Conservation (phyloP, 331 rosid genomes). For the Quercus phellos region DNA sequence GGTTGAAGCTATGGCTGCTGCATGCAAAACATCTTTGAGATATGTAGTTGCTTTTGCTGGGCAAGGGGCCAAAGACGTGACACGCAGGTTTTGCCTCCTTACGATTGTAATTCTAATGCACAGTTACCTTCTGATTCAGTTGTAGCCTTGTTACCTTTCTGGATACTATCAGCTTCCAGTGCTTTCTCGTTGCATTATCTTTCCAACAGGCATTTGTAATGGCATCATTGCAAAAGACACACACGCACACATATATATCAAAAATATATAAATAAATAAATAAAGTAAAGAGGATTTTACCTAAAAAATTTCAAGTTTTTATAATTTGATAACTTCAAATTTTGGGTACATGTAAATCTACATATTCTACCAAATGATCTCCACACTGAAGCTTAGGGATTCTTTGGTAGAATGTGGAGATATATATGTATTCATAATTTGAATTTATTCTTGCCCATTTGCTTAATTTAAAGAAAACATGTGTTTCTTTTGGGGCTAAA, state of each 20-base stretch:
- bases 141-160: slow-evolving; percentile 12
- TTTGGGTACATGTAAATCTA: background rate
- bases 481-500: background rate
- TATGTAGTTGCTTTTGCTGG: slow-evolving; percentile 94
- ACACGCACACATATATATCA: background rate
- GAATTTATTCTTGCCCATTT: background rate
- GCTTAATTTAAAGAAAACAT: background rate
- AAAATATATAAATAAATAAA: background rate
- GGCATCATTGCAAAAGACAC: background rate
- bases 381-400: background rate
- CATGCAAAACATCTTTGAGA: slow-evolving; percentile 83
- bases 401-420: background rate
- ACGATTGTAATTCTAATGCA: slow-evolving; percentile 7
- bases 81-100: slow-evolving; percentile 68
- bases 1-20: slow-evolving; percentile 80
- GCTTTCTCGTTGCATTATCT: too few species aligned
- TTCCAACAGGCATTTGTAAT: background rate
- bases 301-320: background rate
- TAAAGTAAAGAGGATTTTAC: background rate
- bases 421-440: background rate
- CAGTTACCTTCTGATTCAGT: background rate
- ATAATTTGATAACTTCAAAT: background rate
- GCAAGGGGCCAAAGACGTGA: slow-evolving; percentile 94
- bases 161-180: background rate
- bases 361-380: background rate